Conservation (phyloP, 495 filamentous ascomycete genomes). For the Cairneyella variabilis region DNA sequence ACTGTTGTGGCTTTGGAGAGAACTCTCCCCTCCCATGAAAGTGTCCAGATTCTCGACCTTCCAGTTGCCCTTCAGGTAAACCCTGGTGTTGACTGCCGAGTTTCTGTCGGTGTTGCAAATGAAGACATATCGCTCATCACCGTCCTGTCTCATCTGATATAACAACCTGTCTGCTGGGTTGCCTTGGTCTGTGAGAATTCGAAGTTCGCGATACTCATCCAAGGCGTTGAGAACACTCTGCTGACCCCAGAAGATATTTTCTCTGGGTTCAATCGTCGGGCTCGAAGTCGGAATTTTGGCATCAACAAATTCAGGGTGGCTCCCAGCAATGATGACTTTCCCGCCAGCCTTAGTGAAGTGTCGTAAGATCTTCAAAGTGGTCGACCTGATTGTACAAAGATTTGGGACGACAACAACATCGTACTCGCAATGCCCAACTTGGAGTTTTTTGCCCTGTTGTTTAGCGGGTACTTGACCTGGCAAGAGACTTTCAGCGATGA, state of each 20-base stretch:
- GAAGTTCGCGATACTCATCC: conserved; percentile 16
- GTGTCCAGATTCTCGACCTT: conserved; percentile 21
- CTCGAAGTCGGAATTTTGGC: conserved; percentile 7
- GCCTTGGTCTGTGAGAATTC: conserved; percentile 4
- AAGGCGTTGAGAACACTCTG: conserved; percentile 18
- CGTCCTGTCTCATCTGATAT: conserved; percentile 28
- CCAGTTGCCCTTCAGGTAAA: conserved; percentile 22
- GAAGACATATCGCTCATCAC: conserved; percentile 23
- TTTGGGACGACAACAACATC: conserved; percentile 26
- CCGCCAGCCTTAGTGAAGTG: conserved; percentile 16
- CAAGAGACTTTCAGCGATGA: conserved; percentile 26
- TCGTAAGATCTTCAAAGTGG: conserved; percentile 18
- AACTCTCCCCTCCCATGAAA: conserved; percentile 5
- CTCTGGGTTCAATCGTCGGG: conserved; percentile 5
- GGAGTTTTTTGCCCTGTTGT: conserved; percentile 8
- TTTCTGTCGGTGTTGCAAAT: conserved; percentile 27
- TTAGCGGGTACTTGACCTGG: conserved; percentile 18
- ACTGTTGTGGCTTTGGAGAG: background rate
- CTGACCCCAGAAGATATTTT: conserved; percentile 16
- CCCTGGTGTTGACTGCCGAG: background rate
- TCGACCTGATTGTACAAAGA: conserved; percentile 23
- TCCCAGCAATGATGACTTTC: conserved; percentile 22
- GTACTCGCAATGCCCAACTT: conserved; percentile 23
- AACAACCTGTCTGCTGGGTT: conserved; percentile 9
- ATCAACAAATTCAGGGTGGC: conserved; percentile 7